Conservation (phyloP, 2,329 filamentous ascomycete genomes). For the Sporothrix luriei region DNA sequence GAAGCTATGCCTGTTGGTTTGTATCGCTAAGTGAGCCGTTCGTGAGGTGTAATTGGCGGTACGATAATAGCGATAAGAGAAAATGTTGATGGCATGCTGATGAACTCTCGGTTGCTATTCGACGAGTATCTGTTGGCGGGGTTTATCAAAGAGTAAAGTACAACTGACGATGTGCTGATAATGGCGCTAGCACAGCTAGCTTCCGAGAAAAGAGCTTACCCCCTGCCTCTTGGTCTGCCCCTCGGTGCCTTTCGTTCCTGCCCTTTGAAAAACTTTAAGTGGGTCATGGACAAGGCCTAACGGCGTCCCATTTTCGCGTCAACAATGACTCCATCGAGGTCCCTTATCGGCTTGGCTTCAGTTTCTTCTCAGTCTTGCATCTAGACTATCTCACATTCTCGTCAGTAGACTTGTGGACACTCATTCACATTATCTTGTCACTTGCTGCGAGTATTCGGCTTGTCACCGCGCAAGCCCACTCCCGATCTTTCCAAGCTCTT, state of each 20-base stretch:
- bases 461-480: background rate
- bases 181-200: slow-evolving; percentile 12
- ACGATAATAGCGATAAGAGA: slow-evolving; percentile 22
- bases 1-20: background rate
- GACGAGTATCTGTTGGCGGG: slow-evolving; percentile 11
- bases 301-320: slow-evolving; percentile 12
- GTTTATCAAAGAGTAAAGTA: background rate
- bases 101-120: background rate
- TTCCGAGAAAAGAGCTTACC: slow-evolving; percentile 4
- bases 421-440: slow-evolving; percentile 12
- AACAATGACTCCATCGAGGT: slow-evolving; percentile 11
- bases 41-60: background rate
- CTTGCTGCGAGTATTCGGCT: background rate
- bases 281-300: background rate
- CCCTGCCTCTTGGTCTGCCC: background rate
- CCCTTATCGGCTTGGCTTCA: background rate
- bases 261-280: slow-evolving; percentile 13
- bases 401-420: background rate
- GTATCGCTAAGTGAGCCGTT: background rate
- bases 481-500: background rate
- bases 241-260: slow-evolving; percentile 9
- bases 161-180: background rate
- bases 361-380: background rate
- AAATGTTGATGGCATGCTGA: background rate
- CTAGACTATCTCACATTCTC: slow-evolving; percentile 12